Evolutionary conservation across 2,329 filamentous ascomycete species (phyloP), one percentile per base, ranked within the genome.

Genomic region (Anisogramma anomala): DNA sequence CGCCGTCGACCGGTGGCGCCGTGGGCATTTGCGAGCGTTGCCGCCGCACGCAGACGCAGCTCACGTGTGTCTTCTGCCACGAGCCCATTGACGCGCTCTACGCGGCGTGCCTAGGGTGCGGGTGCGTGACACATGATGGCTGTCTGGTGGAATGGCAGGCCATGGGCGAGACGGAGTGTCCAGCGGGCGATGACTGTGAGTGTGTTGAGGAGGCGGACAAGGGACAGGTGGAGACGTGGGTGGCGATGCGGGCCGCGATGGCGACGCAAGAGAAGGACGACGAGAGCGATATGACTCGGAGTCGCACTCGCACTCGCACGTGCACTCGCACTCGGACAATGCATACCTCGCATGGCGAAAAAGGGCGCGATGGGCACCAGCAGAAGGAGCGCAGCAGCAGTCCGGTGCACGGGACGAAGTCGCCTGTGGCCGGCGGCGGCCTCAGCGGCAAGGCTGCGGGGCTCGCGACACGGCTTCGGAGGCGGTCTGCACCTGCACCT

Each of bases 111-210:
- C 63, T 82, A 3, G 67, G 68, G 9, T 82, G 77, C 48, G 77
- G 77, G 10, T 82, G 77, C 49, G 71, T 70, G 6, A 69, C 66
- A 38, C 77, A 82, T 54, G 69, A 77, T 33, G 56, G 61, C 7
- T 82, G 77, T 47, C 63, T 77, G 13, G 66, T 65, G 2, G 71
- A 75, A 51, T 78, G 74, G 73, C 71, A 76, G 49, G 67, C 63
- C 6, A 65, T 67, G 5, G 71, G 71, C 17, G 72, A 77, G 55
- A 68, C 60, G 1, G 58, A 68, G 34, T 82, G 77, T 42, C 74
- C 77, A 0, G 76, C 74, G 0, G 77, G 76, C 1, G 77, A 80
- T 51, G 77, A 80, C 53, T 82, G 77, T 52, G 64, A 72, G 44
- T 82, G 77, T 50, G 64, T 70, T 0, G 64, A 70, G 11, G 70